Base-by-base conservation (phyloP, 345 rosid genomes). In the Angophora floribunda region DNA sequence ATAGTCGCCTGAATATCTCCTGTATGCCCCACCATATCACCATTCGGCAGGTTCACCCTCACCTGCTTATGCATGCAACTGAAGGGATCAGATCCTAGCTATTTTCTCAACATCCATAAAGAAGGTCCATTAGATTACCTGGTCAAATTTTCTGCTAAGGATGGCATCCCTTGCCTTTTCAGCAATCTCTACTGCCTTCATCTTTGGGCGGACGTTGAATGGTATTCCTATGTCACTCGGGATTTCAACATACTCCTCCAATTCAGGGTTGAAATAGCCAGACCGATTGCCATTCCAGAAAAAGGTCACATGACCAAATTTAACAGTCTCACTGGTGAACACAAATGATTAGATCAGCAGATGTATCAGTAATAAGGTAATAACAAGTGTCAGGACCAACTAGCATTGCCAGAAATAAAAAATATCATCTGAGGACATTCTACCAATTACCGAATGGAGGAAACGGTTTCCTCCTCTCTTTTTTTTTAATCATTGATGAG, bases 251-350 rank as follows among this genome's bases (percentile, higher is more conserved):
- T 98, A 97, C 92, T 98, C 94, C 90, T 97, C 99, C 94, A 96
- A 59, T 41, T 94, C 90, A 28, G 94, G 88, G 75, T 95, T 91
- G 89, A 98, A 98, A 89, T 85, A 98, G 63, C 99, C 99, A 65
- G 99, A 98, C 21, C 98, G 96, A 90, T 98, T 98, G 84, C 99
- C 99, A 86, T 98, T 98, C 99, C 99, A 97, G 93, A 98, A 98
- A 93, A 98, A 98, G 26, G 99, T 96, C 67, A 98, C 99, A 85
- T 97, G 99, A 28, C 99, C 99, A 91, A 98, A 97, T 91, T 98
- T 98, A 75, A 98, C 98, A 24, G 99, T 98, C 92, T 98, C 99
- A 91, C 99, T 97, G 30, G 63, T 53, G 17, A 26, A 49, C 82
- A 51, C 67, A 45, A 52, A 85, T 65, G 49, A 19, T 19, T 75